Evolutionary conservation across 2,329 filamentous ascomycete genomes (phyloP), one percentile per base, ranked within the genome.

Genomic region (Aspergillus piperis): DNA sequence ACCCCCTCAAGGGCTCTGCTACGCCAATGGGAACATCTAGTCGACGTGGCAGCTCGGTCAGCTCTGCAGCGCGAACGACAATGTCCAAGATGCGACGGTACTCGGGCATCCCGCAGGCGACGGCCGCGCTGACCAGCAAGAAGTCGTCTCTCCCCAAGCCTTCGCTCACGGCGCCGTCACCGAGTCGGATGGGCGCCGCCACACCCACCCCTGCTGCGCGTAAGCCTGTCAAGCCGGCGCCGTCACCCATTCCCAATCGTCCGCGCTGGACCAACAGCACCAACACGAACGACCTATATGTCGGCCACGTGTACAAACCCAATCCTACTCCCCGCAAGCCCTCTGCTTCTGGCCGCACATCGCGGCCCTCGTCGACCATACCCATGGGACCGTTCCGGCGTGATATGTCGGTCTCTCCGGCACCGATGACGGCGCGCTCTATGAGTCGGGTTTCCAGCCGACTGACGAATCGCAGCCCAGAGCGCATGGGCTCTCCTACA

Each of bases 241-340:
- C 81, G 15, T 74, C 72, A 17, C 70, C 77, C 36, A 72, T 73
- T 19, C 77, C 83, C 59, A 81, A 84, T 59, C 86, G 89, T 54
- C 91, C 91, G 3, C 84, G 87, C 60, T 95, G 91, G 91, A 94
- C 88, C 70, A 71, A 70, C 10, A 90, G 87, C 30, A 85, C 87
- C 5, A 91, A 89, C 68, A 83, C 85, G 4, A 78, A 78, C 83
- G 87, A 64, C 93, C 79, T 87, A n/a, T 83, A 88, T 73, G 86
- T 86, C 71, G 89, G 87, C 32, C 32, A 36, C 32, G 32, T 36
- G 32, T 36, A 36, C 76, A 88, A 86, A 67, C 85, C 88, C 48
- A 47, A 19, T 2, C 87, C 84, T 6, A 85, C 85, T 1, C 85
- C 86, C 59, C 69, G 74, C 54, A 80, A 77, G 50, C 67, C 68